Base-by-base conservation (phyloP, 257 asterid species). In the Solanum sitiens region DNA sequence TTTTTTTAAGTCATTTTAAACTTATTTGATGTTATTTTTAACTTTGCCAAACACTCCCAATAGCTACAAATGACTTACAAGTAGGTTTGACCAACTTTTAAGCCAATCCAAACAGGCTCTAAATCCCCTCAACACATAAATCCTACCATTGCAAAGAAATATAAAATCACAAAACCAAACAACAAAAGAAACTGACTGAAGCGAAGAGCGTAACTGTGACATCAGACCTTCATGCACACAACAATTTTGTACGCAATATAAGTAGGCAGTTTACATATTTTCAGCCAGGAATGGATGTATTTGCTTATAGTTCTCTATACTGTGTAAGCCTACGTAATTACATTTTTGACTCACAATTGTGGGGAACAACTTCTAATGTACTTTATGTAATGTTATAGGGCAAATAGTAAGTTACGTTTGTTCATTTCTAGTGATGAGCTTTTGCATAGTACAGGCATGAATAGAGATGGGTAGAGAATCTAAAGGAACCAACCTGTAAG, bases 401-500 rank as follows among this genome's bases (percentile, higher is more conserved):
- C 6, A 79, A 47, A 21, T 14, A 45, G 85, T 50, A 79, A 59
- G 42, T 27, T 27, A 79, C 65, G 50, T 71, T 42, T 76, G 63
- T 20, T 65, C 83, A 59, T 83, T 87, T 44, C 20, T 11, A 35
- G 76, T 21, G 67, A 67, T 71, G 45, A 87, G 53, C 45, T 84
- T 87, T 82, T 61, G 68, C 82, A 73, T 5, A 73, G 82, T 68
- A 33, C 76, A 47, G 87, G 85, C 87, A 79, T 79, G 27, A 25
- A 16, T 27, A 86, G 47, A 63, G 73, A 61, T 50, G 42, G 87
- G 83, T 67, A 27, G 25, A 32, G 33, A 45, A 45, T 82, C 18
- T 10, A 30, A 30, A 50, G 30, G 79, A 33, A 87, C 96, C 75
- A 88, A 97, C 99, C 99, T 96, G 99, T 94, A 97, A 92, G 94